Conservation (phyloP, 441 rosid species). For the Pelargonium cotyledonis region DNA sequence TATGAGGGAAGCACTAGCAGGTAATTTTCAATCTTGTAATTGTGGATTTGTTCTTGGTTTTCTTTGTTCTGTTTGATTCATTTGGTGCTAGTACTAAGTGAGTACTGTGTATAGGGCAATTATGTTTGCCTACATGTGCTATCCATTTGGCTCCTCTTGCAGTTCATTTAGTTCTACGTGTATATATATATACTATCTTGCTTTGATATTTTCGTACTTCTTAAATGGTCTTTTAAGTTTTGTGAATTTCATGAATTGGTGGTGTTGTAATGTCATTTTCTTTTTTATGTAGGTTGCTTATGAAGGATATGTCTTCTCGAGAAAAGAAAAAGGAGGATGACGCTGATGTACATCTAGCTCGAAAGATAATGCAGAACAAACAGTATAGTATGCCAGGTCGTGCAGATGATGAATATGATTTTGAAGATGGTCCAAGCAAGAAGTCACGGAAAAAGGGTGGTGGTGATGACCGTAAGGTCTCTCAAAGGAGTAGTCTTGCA, state of each 20-base stretch:
- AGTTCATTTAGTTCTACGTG: not conserved
- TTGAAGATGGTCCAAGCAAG: constrained; percentile 60
- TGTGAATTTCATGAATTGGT: not conserved
- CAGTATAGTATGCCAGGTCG: constrained; percentile 55
- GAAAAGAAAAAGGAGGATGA: constrained; percentile 51
- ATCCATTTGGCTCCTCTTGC: not conserved
- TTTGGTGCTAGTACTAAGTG: not conserved
- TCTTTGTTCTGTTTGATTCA: not conserved
- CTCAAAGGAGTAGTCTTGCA: constrained; percentile 33
- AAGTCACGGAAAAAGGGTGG: constrained; percentile 42
- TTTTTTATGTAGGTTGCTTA: constrained; percentile 26
- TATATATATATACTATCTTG: no score
- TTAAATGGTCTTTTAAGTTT: not conserved
- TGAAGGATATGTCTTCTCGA: constrained; percentile 34
- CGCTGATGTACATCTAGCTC: constrained; percentile 67
- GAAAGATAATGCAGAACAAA: constrained; percentile 58
- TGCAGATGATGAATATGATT: constrained; percentile 89
- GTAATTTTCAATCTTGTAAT: constrained; percentile 27
- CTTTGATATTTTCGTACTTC: not conserved
- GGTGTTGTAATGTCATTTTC: not conserved
- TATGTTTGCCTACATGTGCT: not conserved
- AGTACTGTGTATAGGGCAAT: not conserved
- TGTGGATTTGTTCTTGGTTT: constrained; percentile 4
- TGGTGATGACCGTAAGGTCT: constrained; percentile 28
- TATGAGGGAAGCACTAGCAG: constrained; percentile 30